Percentiles rank a stretch among this genome's conserved stretches.
Conservation (phyloP, 352 stramenopile genomes). For the Pythium folliculosum region DNA sequence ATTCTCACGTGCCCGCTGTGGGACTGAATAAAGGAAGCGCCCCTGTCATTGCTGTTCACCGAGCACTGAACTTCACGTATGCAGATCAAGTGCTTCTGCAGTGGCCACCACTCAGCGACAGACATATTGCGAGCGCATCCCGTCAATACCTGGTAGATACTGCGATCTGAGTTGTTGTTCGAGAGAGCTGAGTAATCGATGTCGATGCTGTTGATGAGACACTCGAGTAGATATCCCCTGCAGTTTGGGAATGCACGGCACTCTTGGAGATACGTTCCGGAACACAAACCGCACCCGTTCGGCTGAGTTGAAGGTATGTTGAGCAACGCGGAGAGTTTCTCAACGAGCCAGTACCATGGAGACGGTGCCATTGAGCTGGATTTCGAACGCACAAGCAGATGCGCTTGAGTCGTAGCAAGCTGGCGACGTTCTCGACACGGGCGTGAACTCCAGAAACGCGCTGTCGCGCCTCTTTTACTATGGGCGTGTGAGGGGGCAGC, state of each 20-base stretch:
- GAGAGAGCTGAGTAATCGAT: background rate
- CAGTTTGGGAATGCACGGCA: background rate
- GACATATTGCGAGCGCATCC: background rate
- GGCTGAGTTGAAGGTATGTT: too few species aligned
- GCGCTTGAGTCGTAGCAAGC: background rate
- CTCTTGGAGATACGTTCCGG: background rate
- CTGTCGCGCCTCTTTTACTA: background rate
- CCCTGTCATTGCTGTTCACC: background rate
- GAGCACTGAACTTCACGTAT: constrained; percentile 15
- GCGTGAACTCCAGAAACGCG: constrained; percentile 8
- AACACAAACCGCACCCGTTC: background rate
- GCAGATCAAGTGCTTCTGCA: constrained; percentile 20
- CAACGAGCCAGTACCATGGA: background rate
- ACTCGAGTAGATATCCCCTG: constrained; percentile 19
- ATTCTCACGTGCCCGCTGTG: background rate
- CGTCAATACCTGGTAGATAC: constrained; percentile 1
- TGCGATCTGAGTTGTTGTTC: background rate
- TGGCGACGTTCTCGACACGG: background rate
- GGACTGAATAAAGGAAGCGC: background rate
- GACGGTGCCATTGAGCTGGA: background rate
- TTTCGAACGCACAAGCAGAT: constrained; percentile 4
- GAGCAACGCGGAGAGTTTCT: background rate
- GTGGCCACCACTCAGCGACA: constrained; percentile 7
- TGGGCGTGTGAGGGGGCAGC: constrained; percentile 12
- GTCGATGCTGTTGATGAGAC: constrained; percentile 14